A percentile compares a stretch with the other conserved stretches of the same genome.
phyloP scores from a whole-genome alignment of 2,329 filamentous ascomycete species.

The Arthroderma sp. region DNA sequence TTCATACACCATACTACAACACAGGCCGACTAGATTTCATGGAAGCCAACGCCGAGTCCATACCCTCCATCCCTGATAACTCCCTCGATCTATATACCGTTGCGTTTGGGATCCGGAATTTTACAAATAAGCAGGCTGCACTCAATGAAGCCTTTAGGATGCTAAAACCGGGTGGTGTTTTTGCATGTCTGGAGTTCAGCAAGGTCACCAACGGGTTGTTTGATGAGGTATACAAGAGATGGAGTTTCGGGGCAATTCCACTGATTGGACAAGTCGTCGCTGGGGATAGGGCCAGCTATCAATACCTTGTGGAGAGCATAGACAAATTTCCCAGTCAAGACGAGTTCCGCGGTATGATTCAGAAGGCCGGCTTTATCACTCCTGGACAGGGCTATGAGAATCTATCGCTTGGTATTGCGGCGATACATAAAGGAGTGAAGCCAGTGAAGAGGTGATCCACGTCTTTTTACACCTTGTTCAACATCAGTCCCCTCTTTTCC shows the following conservation, averaged over 20 bases:
- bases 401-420: slow-evolving; percentile 80
- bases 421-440: slow-evolving; percentile 95
- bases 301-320: slow-evolving; percentile 97
- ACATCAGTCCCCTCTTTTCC: not conserved
- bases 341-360: slow-evolving; percentile 54
- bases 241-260: slow-evolving; percentile 90
- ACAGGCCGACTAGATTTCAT: slow-evolving; percentile 54
- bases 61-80: slow-evolving; percentile 50
- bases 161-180: slow-evolving; percentile 85
- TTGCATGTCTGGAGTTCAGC: slow-evolving; percentile 91
- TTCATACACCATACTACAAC: slow-evolving; percentile 46
- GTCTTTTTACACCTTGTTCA: too few species aligned
- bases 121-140: slow-evolving; percentile 77
- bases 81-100: slow-evolving; percentile 94
- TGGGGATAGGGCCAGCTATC: slow-evolving; percentile 87
- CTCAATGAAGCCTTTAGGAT: slow-evolving; percentile 75
- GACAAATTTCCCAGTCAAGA: slow-evolving; percentile 80
- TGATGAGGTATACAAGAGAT: slow-evolving; percentile 80
- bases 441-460: slow-evolving; percentile 27
- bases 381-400: slow-evolving; percentile 79
- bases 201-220: slow-evolving; percentile 68
- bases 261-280: slow-evolving; percentile 91
- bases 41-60: slow-evolving; percentile 76
- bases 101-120: slow-evolving; percentile 94
- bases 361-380: slow-evolving; percentile 65